Conservation (phyloP, 805 yeast species). For the Ogataea pilisensis region DNA sequence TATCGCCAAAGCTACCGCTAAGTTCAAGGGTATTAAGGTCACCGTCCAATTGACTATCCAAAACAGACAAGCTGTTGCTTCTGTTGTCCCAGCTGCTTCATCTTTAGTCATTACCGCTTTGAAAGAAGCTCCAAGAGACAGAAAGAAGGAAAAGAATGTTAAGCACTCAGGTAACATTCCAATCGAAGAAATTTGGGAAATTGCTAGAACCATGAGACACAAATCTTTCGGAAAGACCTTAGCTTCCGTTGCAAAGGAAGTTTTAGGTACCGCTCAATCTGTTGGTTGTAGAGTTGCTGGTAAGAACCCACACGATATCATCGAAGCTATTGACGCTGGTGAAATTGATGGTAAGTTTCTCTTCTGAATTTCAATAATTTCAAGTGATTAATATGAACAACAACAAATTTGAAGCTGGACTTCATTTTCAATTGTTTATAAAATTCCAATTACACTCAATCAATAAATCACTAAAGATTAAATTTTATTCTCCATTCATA, state of each 20-base stretch:
- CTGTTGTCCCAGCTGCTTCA: constrained; percentile 99
- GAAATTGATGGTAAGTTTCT: constrained; percentile 71
- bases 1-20: constrained; percentile 99
- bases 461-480: too few relatives aligned
- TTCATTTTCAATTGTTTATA: not conserved
- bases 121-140: constrained; percentile 99
- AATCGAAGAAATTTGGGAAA: constrained; percentile 91
- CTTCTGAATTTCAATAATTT: not conserved
- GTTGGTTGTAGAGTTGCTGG: constrained; percentile 99
- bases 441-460: too few relatives aligned
- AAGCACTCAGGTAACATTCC: constrained; percentile 99
- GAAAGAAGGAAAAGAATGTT: constrained; percentile 99
- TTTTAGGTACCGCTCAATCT: constrained; percentile 99
- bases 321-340: constrained; percentile 97
- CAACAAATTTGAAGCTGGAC: not conserved
- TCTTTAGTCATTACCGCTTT: constrained; percentile 98
- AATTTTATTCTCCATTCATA: too few relatives aligned
- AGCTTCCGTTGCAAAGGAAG: constrained; percentile 96
- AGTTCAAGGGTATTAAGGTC: constrained; percentile 98
- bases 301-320: constrained; percentile 98
- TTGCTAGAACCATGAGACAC: constrained; percentile 96
- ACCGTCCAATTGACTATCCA: constrained; percentile 98
- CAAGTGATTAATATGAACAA: constrained; percentile 22
- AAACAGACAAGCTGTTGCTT: constrained; percentile 99
- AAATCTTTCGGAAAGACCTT: constrained; percentile 97